Conservation (phyloP, 441 rosid genomes). For the Iberis amara region DNA sequence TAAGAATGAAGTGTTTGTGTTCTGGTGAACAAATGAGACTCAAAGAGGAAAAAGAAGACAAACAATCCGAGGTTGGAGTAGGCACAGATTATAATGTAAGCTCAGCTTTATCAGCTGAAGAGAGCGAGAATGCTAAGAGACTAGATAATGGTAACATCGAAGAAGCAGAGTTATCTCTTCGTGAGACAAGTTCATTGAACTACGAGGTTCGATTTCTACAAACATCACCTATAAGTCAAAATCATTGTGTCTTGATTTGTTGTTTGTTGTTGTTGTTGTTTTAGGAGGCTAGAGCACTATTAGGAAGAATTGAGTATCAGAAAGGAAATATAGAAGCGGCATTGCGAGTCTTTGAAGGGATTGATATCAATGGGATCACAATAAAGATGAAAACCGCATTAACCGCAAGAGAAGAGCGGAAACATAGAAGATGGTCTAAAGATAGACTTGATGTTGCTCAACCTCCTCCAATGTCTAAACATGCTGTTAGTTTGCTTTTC, state of each 20-base stretch:
- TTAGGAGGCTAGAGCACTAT: conserved; percentile 87
- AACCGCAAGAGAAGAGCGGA: conserved; percentile 43
- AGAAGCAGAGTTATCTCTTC: conserved; percentile 83
- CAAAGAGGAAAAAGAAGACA: conserved; percentile 39
- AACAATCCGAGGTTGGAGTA: conserved; percentile 44
- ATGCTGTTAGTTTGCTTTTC: conserved; percentile 63
- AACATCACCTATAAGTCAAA: not conserved
- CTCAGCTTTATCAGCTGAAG: conserved; percentile 42
- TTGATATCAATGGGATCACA: conserved; percentile 53
- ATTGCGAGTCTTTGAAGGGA: conserved; percentile 78
- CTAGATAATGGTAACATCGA: conserved; percentile 58
- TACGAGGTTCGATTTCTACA: conserved; percentile 47
- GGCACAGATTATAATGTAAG: conserved; percentile 40
- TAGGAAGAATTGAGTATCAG: conserved; percentile 83
- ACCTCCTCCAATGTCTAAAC: conserved; percentile 50
- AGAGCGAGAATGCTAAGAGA: conserved; percentile 43
- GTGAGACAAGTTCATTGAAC: conserved; percentile 71
- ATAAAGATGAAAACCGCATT: conserved; percentile 57
- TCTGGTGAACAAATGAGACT: conserved; percentile 50
- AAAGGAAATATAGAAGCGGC: conserved; percentile 84
- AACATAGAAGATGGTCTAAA: conserved; percentile 42
- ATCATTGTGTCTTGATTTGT: too few relatives aligned
- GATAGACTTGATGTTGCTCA: conserved; percentile 36
- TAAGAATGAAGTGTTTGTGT: conserved; percentile 61
- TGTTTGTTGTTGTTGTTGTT: conserved; percentile 14